Conservation (phyloP, 2,329 filamentous ascomycete genomes). For the Colletotrichum godetiae region DNA sequence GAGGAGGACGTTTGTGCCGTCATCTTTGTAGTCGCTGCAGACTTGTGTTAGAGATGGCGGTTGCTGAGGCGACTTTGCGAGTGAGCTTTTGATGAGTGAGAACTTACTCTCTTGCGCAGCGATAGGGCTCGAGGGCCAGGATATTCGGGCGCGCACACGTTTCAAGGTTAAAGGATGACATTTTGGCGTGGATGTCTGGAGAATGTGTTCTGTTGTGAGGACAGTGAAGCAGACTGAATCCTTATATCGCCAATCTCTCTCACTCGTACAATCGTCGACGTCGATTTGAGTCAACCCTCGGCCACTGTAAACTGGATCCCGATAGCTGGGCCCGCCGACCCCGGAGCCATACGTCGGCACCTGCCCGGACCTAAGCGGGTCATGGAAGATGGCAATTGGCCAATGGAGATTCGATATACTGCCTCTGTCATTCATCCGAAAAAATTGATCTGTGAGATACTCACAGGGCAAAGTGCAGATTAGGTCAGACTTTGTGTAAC, state of each 20-base stretch:
- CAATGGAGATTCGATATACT: background rate
- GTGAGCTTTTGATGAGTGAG: background rate
- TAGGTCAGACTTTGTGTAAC: rapidly evolving
- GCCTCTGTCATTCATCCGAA: background rate
- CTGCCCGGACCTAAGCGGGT: background rate
- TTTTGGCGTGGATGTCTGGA: slow-evolving; percentile 39
- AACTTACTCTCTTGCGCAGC: slow-evolving; percentile 83
- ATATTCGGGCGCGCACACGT: slow-evolving; percentile 84
- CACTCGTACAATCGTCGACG: background rate
- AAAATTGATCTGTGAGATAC: background rate
- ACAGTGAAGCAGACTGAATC: background rate
- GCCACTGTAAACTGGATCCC: slow-evolving; percentile 4
- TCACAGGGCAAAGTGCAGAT: background rate
- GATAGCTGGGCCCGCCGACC: slow-evolving; percentile 4
- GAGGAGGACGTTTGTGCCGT: slow-evolving; percentile 94
- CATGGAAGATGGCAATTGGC: background rate
- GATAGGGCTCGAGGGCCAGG: slow-evolving; percentile 79
- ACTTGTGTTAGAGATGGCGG: slow-evolving; percentile 36
- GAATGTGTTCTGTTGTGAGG: background rate
- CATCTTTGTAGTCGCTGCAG: slow-evolving; percentile 95
- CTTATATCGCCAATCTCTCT: slow-evolving; percentile 21
- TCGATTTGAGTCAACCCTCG: slow-evolving; percentile 16
- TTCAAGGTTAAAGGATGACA: slow-evolving; percentile 77
- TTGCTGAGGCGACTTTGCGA: too few species aligned
- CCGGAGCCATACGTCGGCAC: slow-evolving; percentile 9